Conservation (phyloP, 2,329 filamentous ascomycete species). For the Verticillium dahliae region DNA sequence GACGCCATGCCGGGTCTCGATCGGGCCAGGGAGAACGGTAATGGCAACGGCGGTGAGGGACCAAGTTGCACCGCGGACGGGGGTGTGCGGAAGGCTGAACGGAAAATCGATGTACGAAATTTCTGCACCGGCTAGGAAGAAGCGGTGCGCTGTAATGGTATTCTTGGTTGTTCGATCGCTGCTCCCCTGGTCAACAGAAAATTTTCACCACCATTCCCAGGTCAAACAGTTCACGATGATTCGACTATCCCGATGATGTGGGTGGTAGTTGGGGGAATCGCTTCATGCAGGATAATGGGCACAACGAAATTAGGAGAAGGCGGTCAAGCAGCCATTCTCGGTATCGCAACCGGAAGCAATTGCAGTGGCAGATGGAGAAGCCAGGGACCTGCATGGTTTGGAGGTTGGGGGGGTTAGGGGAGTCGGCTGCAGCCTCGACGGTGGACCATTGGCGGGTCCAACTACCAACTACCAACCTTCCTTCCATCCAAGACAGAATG, state of each 20-base stretch:
- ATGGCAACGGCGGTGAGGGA: background rate
- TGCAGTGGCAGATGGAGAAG: background rate
- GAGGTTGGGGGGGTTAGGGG: too few relatives aligned
- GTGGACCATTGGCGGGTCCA: background rate
- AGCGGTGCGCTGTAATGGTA: background rate
- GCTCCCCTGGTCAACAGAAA: background rate
- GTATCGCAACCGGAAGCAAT: background rate
- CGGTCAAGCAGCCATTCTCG: slow-evolving; percentile 8
- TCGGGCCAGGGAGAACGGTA: background rate
- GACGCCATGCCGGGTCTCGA: background rate
- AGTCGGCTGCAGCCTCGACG: background rate
- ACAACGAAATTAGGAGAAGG: slow-evolving; percentile 9
- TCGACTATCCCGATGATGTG: background rate
- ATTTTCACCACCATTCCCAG: background rate
- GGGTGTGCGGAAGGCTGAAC: background rate
- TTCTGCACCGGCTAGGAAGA: too few relatives aligned
- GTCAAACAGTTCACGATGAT: slow-evolving; percentile 1
- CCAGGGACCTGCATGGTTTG: background rate
- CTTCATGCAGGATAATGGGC: slow-evolving; percentile 6
- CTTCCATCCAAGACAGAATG: too few relatives aligned
- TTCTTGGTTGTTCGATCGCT: background rate
- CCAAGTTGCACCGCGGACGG: background rate
- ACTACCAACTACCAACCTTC: background rate
- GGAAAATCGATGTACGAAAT: background rate
- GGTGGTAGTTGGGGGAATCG: background rate